Conservation (phyloP, 2,329 filamentous ascomycete genomes). For the Pseudonectria buxi region DNA sequence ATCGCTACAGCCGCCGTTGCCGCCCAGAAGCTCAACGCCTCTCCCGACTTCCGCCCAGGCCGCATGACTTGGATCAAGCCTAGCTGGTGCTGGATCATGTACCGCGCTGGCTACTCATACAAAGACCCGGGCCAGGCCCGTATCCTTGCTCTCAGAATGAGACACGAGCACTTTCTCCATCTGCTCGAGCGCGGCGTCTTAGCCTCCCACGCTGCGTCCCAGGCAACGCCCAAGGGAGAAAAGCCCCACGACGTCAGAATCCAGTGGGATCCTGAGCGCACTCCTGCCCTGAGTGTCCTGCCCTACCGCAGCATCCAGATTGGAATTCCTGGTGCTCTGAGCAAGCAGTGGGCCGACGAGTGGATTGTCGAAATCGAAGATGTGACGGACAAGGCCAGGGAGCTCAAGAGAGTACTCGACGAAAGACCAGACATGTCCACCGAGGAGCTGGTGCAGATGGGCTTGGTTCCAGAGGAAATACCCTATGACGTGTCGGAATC, state of each 20-base stretch:
- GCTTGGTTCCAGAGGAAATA: slow-evolving; percentile 39
- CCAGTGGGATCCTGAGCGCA: slow-evolving; percentile 59
- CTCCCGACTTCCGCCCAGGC: slow-evolving; percentile 42
- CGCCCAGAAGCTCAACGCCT: slow-evolving; percentile 45
- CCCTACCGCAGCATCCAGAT: slow-evolving; percentile 54
- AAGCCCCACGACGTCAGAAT: slow-evolving; percentile 39
- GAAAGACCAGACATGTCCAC: slow-evolving; percentile 27
- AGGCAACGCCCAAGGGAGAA: slow-evolving; percentile 12
- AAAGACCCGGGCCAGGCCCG: slow-evolving; percentile 49
- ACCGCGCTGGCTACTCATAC: slow-evolving; percentile 53
- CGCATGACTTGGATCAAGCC: slow-evolving; percentile 63
- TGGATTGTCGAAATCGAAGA: slow-evolving; percentile 51
- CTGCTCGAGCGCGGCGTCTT: slow-evolving; percentile 35
- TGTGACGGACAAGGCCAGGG: slow-evolving; percentile 46
- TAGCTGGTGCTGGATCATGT: slow-evolving; percentile 58
- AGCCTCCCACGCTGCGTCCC: slow-evolving; percentile 19
- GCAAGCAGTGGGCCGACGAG: slow-evolving; percentile 39
- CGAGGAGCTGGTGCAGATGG: slow-evolving; percentile 29
- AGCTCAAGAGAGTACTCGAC: slow-evolving; percentile 40
- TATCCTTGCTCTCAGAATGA: slow-evolving; percentile 52
- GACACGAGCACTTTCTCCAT: slow-evolving; percentile 40
- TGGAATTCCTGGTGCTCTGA: slow-evolving; percentile 44
- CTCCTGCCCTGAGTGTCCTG: slow-evolving; percentile 36
- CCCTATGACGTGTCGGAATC: slow-evolving; percentile 35
- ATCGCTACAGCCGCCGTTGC: slow-evolving; percentile 49